Percentiles rank a stretch among this genome's conserved stretches.
Evolutionary conservation across 768 basidiomycete genomes (phyloP).

Genomic region (Trametes elegans): DNA sequence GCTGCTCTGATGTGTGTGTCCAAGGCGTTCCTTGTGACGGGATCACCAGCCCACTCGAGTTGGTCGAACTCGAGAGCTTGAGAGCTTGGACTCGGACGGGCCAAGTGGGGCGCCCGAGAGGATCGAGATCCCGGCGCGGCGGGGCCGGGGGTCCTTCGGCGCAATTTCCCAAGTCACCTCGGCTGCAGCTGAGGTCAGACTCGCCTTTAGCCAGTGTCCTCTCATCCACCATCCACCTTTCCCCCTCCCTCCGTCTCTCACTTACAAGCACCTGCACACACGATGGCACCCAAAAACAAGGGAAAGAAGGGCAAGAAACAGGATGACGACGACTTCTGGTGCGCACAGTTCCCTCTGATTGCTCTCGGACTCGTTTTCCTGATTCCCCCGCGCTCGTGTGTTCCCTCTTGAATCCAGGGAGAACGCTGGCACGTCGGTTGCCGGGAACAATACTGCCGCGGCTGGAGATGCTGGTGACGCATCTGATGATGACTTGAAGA

Average conservation of each 20-base stretch:
- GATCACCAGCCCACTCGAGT: too few relatives aligned
- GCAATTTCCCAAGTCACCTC: constrained; percentile 13
- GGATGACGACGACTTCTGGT: constrained; percentile 87
- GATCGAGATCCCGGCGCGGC: too few relatives aligned
- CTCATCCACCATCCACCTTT: neutral
- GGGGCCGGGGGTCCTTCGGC: constrained; percentile 3
- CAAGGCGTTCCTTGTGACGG: too few relatives aligned
- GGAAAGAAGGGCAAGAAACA: constrained; percentile 86
- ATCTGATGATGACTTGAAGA: constrained; percentile 43
- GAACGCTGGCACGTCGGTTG: constrained; percentile 57
- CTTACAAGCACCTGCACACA: neutral
- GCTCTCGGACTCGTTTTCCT: constrained; percentile 19
- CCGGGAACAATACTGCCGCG: constrained; percentile 36
- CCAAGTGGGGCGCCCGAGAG: too few relatives aligned
- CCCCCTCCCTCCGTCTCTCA: neutral
- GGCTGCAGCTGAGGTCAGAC: constrained; percentile 6
- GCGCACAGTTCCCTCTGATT: constrained; percentile 12
- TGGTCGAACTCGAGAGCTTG: too few relatives aligned
- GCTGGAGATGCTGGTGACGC: constrained; percentile 31
- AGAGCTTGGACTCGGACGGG: too few relatives aligned
- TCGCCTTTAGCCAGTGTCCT: neutral
- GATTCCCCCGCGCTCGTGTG: constrained; percentile 8
- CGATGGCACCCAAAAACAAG: constrained; percentile 69
- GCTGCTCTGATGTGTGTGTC: too few relatives aligned
- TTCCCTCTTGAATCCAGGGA: constrained; percentile 44